Evolutionary conservation across 768 basidiomycete species (phyloP).

Genomic region (Macrolepiota dolichaula): DNA sequence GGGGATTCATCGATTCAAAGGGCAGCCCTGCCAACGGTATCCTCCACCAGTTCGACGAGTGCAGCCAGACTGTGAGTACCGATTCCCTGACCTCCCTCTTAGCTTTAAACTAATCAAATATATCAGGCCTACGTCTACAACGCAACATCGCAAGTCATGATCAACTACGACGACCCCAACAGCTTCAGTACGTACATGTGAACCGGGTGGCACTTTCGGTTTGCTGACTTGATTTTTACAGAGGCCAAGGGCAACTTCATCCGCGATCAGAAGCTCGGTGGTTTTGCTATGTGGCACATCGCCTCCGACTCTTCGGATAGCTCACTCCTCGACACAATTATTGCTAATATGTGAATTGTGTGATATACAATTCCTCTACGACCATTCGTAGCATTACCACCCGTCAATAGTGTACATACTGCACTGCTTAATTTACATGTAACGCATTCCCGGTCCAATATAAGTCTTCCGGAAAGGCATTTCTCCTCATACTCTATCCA

Average conservation of each 20-base stretch:
- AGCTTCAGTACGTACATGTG: constrained; percentile 40
- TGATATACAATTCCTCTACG: background rate
- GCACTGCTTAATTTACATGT: background rate
- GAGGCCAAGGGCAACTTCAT: constrained; percentile 56
- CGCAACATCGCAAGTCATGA: constrained; percentile 41
- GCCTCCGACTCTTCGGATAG: constrained; percentile 53
- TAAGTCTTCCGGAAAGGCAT: background rate
- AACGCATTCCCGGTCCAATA: background rate
- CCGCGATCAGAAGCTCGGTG: constrained; percentile 40
- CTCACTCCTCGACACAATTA: constrained; percentile 55
- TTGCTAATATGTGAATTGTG: constrained; percentile 27
- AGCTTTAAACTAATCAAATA: background rate
- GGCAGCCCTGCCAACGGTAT: constrained; percentile 42
- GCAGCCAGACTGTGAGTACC: constrained; percentile 62
- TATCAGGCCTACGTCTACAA: constrained; percentile 63
- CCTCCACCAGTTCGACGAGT: constrained; percentile 49
- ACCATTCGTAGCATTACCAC: background rate
- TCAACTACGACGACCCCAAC: constrained; percentile 60
- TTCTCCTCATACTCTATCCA: background rate
- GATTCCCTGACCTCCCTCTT: background rate
- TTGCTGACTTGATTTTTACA: constrained; percentile 10
- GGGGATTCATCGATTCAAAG: constrained; percentile 43
- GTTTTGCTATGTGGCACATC: constrained; percentile 65
- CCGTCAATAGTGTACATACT: background rate
- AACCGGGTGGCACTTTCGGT: background rate